A percentile compares a stretch with the other conserved stretches of the same genome.
Evolutionary conservation across 2,329 filamentous ascomycete species (phyloP).

Genomic region (Ceratocystis papillata): DNA sequence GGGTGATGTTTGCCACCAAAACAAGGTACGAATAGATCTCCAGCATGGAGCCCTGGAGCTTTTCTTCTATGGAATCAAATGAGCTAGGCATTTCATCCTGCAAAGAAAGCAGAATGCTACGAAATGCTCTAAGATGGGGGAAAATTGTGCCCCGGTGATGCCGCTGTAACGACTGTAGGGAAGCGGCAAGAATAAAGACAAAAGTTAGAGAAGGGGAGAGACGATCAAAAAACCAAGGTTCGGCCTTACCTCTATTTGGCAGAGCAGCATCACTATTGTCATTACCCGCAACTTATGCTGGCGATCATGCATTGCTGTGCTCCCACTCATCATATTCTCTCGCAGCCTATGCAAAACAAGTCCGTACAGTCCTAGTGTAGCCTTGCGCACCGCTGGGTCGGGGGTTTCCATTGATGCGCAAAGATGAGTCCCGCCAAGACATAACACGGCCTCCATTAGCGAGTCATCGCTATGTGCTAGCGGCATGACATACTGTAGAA

Average conservation of each 20-base stretch:
- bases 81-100: constrained; percentile 24
- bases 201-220: neutral
- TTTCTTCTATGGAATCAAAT: constrained; percentile 22
- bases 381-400: constrained; percentile 17
- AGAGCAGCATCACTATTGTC: constrained; percentile 24
- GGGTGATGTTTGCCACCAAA: constrained; percentile 23
- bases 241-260: constrained; percentile 21
- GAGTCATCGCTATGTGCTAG: constrained; percentile 22
- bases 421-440: constrained; percentile 22
- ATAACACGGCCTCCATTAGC: constrained; percentile 23
- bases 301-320: constrained; percentile 8
- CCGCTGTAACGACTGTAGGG: constrained; percentile 21
- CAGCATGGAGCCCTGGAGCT: constrained; percentile 23
- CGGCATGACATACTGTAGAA: constrained; percentile 23
- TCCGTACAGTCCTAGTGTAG: constrained; percentile 20
- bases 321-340: constrained; percentile 21
- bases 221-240: neutral
- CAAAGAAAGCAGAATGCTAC: constrained; percentile 21
- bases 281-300: constrained; percentile 22
- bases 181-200: neutral
- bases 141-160: constrained; percentile 22
- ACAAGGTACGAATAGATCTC: constrained; percentile 24
- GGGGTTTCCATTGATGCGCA: constrained; percentile 24
- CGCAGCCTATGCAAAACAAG: constrained; percentile 20
- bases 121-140: constrained; percentile 22